These are phyloP conservation scores for Mycena vitilis DNA, from an alignment of 768 basidiomycete species.

Conservation along the genomic window DNA sequence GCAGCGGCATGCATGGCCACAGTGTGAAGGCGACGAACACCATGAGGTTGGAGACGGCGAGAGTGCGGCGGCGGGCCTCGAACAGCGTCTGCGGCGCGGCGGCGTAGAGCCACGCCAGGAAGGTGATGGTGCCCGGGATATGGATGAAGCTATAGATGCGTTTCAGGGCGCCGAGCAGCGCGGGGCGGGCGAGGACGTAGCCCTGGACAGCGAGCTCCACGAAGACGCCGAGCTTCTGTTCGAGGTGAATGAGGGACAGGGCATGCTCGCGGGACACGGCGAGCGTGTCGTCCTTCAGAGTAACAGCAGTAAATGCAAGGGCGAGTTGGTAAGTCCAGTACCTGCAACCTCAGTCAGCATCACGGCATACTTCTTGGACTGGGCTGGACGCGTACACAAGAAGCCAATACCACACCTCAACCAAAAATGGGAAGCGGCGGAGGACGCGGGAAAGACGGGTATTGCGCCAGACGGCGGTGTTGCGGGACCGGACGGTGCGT, in stretches of 20 bases:
- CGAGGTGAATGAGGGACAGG: slow-evolving; percentile 33
- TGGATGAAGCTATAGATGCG: slow-evolving; percentile 38
- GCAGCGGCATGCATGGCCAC: slow-evolving; percentile 37
- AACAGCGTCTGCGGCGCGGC: slow-evolving; percentile 33
- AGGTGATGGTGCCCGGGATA: slow-evolving; percentile 36
- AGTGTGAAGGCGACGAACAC: slow-evolving; percentile 35
- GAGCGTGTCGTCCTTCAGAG: slow-evolving; percentile 35
- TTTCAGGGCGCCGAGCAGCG: slow-evolving; percentile 33
- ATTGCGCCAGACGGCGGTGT: slow-evolving; percentile 35
- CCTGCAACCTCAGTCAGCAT: too few relatives aligned
- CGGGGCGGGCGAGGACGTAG: slow-evolving; percentile 29
- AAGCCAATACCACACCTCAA: slow-evolving; percentile 36
- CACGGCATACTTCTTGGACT: too few relatives aligned
- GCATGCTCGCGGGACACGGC: slow-evolving; percentile 36
- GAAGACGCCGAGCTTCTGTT: slow-evolving; percentile 33
- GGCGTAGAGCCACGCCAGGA: slow-evolving; percentile 37
- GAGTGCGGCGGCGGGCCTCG: slow-evolving; percentile 36
- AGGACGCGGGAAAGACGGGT: slow-evolving; percentile 31
- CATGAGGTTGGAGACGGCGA: slow-evolving; percentile 37
- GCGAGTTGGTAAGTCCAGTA: slow-evolving; percentile 36
- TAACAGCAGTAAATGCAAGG: slow-evolving; percentile 34
- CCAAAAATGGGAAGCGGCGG: slow-evolving; percentile 35
- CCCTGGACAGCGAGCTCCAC: slow-evolving; percentile 33
- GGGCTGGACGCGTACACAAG: slow-evolving; percentile 22
- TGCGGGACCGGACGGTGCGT: slow-evolving; percentile 29